Evolutionary conservation across 31 red algal species (phyloP), one percentile per base, ranked within the genome.

Genomic region (Asparagopsis taxiformis): DNA sequence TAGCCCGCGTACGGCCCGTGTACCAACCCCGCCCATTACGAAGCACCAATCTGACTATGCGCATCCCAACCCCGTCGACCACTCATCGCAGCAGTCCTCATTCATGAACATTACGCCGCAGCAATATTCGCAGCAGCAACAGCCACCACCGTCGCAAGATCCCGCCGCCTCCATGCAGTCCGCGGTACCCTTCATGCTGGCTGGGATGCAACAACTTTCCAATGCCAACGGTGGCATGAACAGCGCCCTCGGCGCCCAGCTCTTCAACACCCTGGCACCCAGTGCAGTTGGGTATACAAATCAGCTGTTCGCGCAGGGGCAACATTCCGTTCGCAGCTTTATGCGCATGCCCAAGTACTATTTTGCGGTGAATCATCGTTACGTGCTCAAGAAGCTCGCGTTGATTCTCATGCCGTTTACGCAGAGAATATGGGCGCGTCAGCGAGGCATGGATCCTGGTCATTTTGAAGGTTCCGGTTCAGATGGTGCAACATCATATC

Each of bases 331-430:
- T 1, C 56, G 43, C 28, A 82, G 69, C 6, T 94, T 94, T 51
- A 66, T 88, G 69, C 62, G 84, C 21, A 51, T 98, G 44, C 85
- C 90, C 21, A 98, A 98, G 59, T 79, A 81, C 52, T 98, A 98
- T 55, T 98, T 98, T 81, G 57, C 86, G 1, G 94, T 98, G 53
- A 82, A 93, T 70, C 84, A 88, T 37, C 51, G 34, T 15, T 98
- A 98, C 35, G 94, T 98, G 0, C 48, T 93, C 61, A 80, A 74
- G 36, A 98, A 98, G 62, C 84, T 98, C 1, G 4, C 32, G n/a
- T 48, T 98, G 10, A 41, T 98, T 24, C 61, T 98, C 32, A 72
- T 82, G 24, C 94, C 94, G 26, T 93, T 92, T 68, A 41, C 38
- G 21, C 68, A 93, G 57, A 68, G 77, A 20, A 71, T 48, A 43